Base-by-base conservation (phyloP, 257 asterid species). In the Jaltomata sinuosa region DNA sequence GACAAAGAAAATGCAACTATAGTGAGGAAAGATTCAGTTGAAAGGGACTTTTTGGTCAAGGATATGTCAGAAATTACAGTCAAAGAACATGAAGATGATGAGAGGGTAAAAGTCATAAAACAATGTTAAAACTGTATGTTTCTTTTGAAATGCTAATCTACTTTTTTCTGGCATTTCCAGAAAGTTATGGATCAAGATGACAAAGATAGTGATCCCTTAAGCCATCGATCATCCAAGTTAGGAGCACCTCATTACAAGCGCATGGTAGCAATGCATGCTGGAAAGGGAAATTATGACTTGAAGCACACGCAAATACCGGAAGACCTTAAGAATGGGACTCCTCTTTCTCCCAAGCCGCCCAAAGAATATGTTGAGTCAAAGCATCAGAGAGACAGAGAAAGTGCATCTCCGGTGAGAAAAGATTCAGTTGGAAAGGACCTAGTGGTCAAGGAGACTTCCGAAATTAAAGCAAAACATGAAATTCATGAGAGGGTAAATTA, bases 391-490 rank as follows among this genome's bases (percentile, higher is more conserved):
- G 62, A 16, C 81, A 49, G 61, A 77, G 62, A 16, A 27, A 77
- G 62, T 77, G 89, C 90, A 40, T 87, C 94, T 3, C 90, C 92
- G 7, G 74, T 34, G 81, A 90, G 85, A 54, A 88, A 92, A 83
- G 90, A 91, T 62, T 91, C 87, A 22, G 88, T 91, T 6, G 96
- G 92, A 22, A 97, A 95, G 21, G 96, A 93, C 78, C 53, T 78
- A 52, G 25, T 22, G 14, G 45, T 54, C 32, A 87, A 84, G 84
- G 85, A 62, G 65, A 64, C 55, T 45, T 47, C 61, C 64, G 88
- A 86, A 52, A 59, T 29, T 47, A 52, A 53, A 79, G 81, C 68
- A 50, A 87, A 12, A 81, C 59, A 61, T 11, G 84, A 81, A 36
- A 16, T 82, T 80, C 92, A 87, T 84, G 88, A 86, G 83, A 86